A percentile compares a stretch with the other conserved stretches of the same genome.
These are phyloP conservation scores for Botrytis fabae DNA, from an alignment of 2,329 filamentous ascomycete species.

Conservation along the genomic window DNA sequence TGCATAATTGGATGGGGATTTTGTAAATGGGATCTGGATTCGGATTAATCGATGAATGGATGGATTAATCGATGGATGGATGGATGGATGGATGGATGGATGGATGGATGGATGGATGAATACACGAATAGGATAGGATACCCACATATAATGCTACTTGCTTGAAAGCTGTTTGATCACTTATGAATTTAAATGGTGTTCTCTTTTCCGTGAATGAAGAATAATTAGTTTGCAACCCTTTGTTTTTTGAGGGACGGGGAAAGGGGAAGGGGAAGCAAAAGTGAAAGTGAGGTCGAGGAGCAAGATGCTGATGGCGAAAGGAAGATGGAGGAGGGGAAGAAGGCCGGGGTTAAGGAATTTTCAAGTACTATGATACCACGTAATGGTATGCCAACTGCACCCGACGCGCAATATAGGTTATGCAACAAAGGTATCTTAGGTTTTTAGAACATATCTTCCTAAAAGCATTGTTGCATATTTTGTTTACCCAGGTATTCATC, in stretches of 20 bases:
- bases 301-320: slow-evolving; percentile 16
- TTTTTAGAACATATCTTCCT: too few species aligned
- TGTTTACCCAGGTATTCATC: too few species aligned
- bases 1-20: not conserved
- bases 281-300: slow-evolving; percentile 3
- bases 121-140: slow-evolving; percentile 1
- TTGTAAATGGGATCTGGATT: not conserved
- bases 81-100: not conserved
- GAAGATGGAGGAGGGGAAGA: slow-evolving; percentile 5
- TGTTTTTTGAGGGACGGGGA: not conserved
- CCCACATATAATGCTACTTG: not conserved
- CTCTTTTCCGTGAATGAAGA: not conserved
- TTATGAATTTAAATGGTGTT: not conserved
- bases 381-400: too few species aligned
- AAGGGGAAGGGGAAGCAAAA: not conserved
- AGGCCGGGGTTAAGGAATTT: slow-evolving; percentile 13
- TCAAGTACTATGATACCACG: not conserved
- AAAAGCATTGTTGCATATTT: too few species aligned
- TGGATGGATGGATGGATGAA: not conserved
- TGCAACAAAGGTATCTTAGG: too few species aligned
- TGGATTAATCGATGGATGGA: too few species aligned
- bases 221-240: too few species aligned
- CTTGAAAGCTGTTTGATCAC: not conserved
- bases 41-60: not conserved
- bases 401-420: too few species aligned